Base-by-base conservation (phyloP, 805 yeast species). In the Wickerhamiella shivajii region DNA sequence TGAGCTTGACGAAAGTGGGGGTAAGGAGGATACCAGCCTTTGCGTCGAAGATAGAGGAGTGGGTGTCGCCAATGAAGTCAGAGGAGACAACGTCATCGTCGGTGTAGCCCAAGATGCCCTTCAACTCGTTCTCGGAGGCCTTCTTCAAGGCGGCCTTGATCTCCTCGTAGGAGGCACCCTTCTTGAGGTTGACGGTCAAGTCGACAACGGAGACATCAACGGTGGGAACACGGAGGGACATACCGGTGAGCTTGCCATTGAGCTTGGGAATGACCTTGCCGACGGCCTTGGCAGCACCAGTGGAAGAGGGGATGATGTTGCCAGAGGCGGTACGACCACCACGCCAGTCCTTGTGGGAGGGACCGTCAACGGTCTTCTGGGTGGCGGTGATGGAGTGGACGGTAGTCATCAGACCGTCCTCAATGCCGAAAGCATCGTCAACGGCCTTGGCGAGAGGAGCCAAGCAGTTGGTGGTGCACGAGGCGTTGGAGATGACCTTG, bases 211-310 rank as follows among this genome's bases (percentile, higher is more conserved):
- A 83, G 41, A 83, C 93, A 58, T 83, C 93, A 47, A 72, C 72
- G 57, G 94, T 83, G 61, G 94, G 94, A 43, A 83, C 93, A 67
- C 94, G 78, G 65, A 83, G 67, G 43, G 93, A 74, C 74, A 81
- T 69, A 69, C 94, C 94, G 47, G 94, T 83, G 61, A 83, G 76
- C 69, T 80, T 81, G 56, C 94, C 94, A 65, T 77, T 75, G 54
- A 83, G 71, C 53, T 68, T 76, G 47, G 94, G 94, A 53, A 83
- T 76, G 52, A 83, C 93, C 73, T 80, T 80, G 61, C 93, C 93
- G 52, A 83, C 94, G 47, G 93, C 93, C 76, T 83, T 83, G 56
- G 94, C 94, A 53, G 94, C 94, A 74, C 94, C 94, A 44, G 94
- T 83, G 44, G 93, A 78, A 25, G 93, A 80, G 56, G 94, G 94